Evolutionary conservation across 257 asterid genomes (phyloP), one percentile per base, ranked within the genome.

Genomic region (Ajuga chamaepitys): DNA sequence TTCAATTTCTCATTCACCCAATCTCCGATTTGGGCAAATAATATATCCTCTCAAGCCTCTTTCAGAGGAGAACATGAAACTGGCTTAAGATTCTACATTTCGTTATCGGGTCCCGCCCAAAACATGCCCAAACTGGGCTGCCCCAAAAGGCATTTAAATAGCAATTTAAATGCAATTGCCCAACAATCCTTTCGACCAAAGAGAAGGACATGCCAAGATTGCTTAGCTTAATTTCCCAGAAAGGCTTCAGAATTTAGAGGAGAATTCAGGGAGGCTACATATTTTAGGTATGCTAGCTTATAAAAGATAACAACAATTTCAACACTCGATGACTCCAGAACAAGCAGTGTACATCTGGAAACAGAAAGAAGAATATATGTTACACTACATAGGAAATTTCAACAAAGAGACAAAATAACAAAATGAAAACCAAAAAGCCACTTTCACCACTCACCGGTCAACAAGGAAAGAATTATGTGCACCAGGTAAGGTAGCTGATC

Each of bases 251-350:
- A 75, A 80, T 67, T 73, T 34, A 81, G 64, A 26, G 86, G 55
- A 58, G 86, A 69, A 70, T 54, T 73, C 67, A 76, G 71, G 46
- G 90, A 70, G 51, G 85, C 85, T 79, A 82, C 95, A 76, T 88
- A 86, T 68, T 89, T 93, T 52, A 88, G 67, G 73, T 85, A 83
- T 35, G 96, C 97, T 58, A 93, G 76, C 69, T 93, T 96, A 65
- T 93, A 89, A 48, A 93, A 81, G 61, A 86, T 81, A 75, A 93
- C 95, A 66, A 88, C 97, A 70, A 88, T 82, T 83, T 93, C 99
- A 67, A 93, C 88, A 77, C 97, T 83, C 7, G 97, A 81, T 68
- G 99, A 80, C 82, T 83, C 99, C 82, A 88, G 72, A 41, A 94
- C 88, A 62, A 94, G 96, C 74, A 87, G 77, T 70, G 86, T 67